These are phyloP conservation scores for Colletotrichum agaves DNA, from an alignment of 2,329 filamentous ascomycete species.

Conservation along the genomic window DNA sequence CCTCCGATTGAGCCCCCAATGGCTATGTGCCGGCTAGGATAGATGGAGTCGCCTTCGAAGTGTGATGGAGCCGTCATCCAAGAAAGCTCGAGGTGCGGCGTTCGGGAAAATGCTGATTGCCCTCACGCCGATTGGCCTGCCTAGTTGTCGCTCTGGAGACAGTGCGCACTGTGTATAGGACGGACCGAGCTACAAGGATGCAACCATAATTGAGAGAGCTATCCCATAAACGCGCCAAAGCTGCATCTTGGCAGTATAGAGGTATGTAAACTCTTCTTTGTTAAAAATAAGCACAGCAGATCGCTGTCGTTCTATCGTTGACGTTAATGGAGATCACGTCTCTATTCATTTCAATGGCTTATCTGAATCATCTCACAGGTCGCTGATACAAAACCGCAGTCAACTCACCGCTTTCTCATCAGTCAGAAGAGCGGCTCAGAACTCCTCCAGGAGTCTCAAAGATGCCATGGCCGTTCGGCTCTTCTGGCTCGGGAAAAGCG, in stretches of 20 bases:
- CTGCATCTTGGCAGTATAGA: conserved; percentile 8
- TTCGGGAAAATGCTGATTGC: conserved; percentile 6
- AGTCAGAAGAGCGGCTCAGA: conserved; percentile 9
- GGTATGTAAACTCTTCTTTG: conserved; percentile 2
- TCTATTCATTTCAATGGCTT: not conserved
- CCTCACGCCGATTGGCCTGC: conserved; percentile 33
- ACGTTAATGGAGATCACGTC: not conserved
- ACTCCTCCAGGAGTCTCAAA: conserved; percentile 30
- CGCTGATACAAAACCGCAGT: conserved; percentile 21
- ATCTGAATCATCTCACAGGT: not conserved
- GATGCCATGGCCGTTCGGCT: conserved; percentile 47
- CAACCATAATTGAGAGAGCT: not conserved
- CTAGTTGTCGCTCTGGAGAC: conserved; percentile 10
- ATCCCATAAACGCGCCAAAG: not conserved
- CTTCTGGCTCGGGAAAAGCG: conserved; percentile 16
- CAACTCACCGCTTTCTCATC: not conserved
- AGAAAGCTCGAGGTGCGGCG: conserved; percentile 22
- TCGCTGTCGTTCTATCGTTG: not conserved
- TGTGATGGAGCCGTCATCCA: conserved; percentile 37
- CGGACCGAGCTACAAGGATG: conserved; percentile 17
- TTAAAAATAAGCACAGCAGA: not conserved
- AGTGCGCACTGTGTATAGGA: conserved; percentile 16
- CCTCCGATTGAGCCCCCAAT: conserved; percentile 40
- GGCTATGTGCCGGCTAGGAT: conserved; percentile 37
- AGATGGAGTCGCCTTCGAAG: conserved; percentile 35